phyloP scores from a whole-genome alignment of 2,329 filamentous ascomycete species.

The Aureobasidium melanogenum region DNA sequence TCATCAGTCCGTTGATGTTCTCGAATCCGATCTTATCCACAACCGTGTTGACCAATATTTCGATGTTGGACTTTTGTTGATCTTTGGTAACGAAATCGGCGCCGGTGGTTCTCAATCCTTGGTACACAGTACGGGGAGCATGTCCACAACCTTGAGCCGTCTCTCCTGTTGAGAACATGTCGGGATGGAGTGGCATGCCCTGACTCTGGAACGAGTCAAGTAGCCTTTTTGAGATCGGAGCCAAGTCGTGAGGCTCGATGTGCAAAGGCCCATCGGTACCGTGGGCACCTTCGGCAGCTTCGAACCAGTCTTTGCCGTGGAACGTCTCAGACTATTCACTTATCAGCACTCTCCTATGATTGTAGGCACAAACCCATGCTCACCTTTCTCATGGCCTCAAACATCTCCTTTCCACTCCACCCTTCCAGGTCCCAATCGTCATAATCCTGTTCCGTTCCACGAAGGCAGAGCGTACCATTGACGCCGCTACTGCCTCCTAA shows the following conservation, averaged over 20 bases:
- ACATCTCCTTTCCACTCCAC: constrained; percentile 14
- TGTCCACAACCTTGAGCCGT: constrained; percentile 36
- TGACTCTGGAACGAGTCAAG: constrained; percentile 47
- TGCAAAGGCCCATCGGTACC: neutral
- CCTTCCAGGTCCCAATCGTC: constrained; percentile 15
- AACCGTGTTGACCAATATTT: constrained; percentile 16
- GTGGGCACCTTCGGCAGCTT: neutral
- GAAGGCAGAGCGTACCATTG: constrained; percentile 15
- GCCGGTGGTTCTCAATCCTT: constrained; percentile 42
- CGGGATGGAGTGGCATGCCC: constrained; percentile 46
- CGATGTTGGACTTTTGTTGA: constrained; percentile 32
- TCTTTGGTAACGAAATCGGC: constrained; percentile 41
- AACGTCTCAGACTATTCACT: neutral
- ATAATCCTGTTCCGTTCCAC: constrained; percentile 13
- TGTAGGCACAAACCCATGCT: neutral
- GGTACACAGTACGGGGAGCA: constrained; percentile 41
- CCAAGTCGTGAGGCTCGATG: constrained; percentile 43
- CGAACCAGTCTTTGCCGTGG: constrained; percentile 2
- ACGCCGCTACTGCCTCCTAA: constrained; percentile 12
- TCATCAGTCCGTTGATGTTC: constrained; percentile 26
- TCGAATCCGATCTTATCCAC: constrained; percentile 42
- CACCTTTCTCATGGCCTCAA: constrained; percentile 14
- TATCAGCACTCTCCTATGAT: neutral
- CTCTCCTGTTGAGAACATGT: constrained; percentile 49
- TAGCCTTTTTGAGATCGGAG: constrained; percentile 49